A percentile compares a stretch with the other conserved stretches of the same genome.
phyloP scores from a whole-genome alignment of 495 filamentous ascomycete genomes.

The Penicillium tannophilum region DNA sequence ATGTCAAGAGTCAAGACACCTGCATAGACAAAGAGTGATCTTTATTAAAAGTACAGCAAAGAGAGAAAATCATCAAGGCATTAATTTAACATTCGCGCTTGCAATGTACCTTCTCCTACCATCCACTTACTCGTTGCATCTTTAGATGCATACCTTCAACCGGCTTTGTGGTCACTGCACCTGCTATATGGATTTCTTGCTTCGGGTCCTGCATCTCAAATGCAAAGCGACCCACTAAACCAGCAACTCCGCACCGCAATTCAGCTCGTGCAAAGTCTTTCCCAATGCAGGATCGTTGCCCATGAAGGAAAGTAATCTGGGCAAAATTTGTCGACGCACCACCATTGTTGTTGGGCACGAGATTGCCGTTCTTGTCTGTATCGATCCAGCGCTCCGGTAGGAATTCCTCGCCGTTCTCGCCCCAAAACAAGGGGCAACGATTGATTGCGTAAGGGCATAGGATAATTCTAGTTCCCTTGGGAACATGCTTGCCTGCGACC shows the following conservation, averaged over 20 bases:
- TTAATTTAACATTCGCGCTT: neutral
- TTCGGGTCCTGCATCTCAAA: conserved; percentile 63
- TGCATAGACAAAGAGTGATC: too few species aligned
- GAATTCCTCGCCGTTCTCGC: conserved; percentile 42
- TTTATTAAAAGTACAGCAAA: too few species aligned
- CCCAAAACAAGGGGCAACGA: conserved; percentile 43
- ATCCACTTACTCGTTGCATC: conserved; percentile 62
- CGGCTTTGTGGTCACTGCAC: conserved; percentile 67
- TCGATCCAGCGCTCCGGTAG: conserved; percentile 54
- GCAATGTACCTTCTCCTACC: conserved; percentile 41
- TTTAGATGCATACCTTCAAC: conserved; percentile 64
- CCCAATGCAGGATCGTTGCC: conserved; percentile 52
- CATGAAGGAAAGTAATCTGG: conserved; percentile 53
- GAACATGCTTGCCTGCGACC: conserved; percentile 45
- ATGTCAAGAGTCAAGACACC: too few species aligned
- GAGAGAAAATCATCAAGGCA: neutral
- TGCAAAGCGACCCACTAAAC: conserved; percentile 37
- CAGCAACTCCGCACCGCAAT: conserved; percentile 38
- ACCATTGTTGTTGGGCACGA: conserved; percentile 35
- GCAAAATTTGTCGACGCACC: conserved; percentile 49
- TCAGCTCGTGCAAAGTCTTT: conserved; percentile 51
- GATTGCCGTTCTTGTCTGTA: conserved; percentile 32
- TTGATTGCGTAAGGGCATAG: conserved; percentile 49
- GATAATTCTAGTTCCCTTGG: conserved; percentile 46
- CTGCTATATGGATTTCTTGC: conserved; percentile 60